Percentiles rank a stretch among this genome's conserved stretches.
Conservation (phyloP, 2,329 filamentous ascomycete genomes). For the Oidium heveae region DNA sequence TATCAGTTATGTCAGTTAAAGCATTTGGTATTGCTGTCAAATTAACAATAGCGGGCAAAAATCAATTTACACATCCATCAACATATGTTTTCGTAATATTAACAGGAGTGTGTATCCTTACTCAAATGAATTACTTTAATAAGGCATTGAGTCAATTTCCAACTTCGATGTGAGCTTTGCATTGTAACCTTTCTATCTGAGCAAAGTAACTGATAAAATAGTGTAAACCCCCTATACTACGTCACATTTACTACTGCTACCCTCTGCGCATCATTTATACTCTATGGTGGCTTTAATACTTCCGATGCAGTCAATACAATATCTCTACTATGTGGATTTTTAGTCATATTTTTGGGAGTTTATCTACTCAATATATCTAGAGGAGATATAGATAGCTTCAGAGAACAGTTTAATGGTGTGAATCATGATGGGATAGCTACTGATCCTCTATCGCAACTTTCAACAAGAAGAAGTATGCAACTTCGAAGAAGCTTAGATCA, state of each 20-base stretch:
- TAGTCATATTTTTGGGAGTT: constrained; percentile 84
- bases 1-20: constrained; percentile 98
- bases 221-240: constrained; percentile 64
- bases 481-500: constrained; percentile 44
- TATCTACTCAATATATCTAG: constrained; percentile 93
- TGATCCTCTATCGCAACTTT: constrained; percentile 69
- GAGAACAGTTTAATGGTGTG: constrained; percentile 33
- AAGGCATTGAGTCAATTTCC: constrained; percentile 93
- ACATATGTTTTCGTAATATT: constrained; percentile 96
- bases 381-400: constrained; percentile 55
- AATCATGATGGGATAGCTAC: constrained; percentile 60
- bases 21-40: constrained; percentile 95
- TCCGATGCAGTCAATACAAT: constrained; percentile 77
- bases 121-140: constrained; percentile 99
- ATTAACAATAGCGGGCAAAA: constrained; percentile 74
- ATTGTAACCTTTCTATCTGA: neutral
- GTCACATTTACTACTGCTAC: constrained; percentile 93
- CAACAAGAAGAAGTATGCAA: constrained; percentile 87
- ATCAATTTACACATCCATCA: constrained; percentile 83
- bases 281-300: constrained; percentile 91
- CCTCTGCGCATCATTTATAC: constrained; percentile 79
- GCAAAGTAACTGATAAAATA: constrained; percentile 11
- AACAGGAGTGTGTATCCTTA: constrained; percentile 77
- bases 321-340: constrained; percentile 75
- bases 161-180: constrained; percentile 61